phyloP scores from a whole-genome alignment of 2,329 filamentous ascomycete genomes.

The Emmonsiellopsis sp. region DNA sequence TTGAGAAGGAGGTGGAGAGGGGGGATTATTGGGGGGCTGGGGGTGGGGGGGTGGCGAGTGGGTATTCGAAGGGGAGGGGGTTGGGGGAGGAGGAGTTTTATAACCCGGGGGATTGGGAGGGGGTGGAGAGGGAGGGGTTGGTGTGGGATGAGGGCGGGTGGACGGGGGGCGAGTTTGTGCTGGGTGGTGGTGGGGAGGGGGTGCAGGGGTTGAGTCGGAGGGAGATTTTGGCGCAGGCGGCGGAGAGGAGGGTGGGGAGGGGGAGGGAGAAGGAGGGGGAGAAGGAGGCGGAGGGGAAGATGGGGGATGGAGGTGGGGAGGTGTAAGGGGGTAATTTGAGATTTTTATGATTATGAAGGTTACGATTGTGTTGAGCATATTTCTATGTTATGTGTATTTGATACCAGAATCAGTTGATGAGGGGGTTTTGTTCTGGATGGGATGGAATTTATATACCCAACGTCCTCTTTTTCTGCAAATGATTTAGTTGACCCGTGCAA shows the following conservation, averaged over 20 bases:
- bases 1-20: slow-evolving; percentile 74
- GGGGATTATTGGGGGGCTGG: slow-evolving; percentile 77
- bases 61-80: slow-evolving; percentile 52
- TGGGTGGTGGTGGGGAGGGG: slow-evolving; percentile 38
- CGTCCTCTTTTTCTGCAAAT: too few species aligned
- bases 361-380: too few species aligned
- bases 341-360: too few species aligned
- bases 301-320: slow-evolving; percentile 3
- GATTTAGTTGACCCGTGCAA: too few species aligned
- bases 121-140: slow-evolving; percentile 38
- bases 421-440: too few species aligned
- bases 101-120: slow-evolving; percentile 48
- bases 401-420: too few species aligned
- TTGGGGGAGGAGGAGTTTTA: slow-evolving; percentile 51
- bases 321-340: not conserved
- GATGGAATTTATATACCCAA: too few species aligned
- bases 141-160: slow-evolving; percentile 61
- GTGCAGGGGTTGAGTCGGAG: slow-evolving; percentile 53
- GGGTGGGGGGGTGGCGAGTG: slow-evolving; percentile 48
- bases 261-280: slow-evolving; percentile 29
- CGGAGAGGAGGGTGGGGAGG: slow-evolving; percentile 56
- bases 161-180: slow-evolving; percentile 69
- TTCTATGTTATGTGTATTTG: too few species aligned
- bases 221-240: slow-evolving; percentile 65
- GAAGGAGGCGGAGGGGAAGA: slow-evolving; percentile 23